A percentile compares a stretch with the other conserved stretches of the same genome.
phyloP scores from a whole-genome alignment of 441 rosid genomes.

The Breynia disticha region DNA sequence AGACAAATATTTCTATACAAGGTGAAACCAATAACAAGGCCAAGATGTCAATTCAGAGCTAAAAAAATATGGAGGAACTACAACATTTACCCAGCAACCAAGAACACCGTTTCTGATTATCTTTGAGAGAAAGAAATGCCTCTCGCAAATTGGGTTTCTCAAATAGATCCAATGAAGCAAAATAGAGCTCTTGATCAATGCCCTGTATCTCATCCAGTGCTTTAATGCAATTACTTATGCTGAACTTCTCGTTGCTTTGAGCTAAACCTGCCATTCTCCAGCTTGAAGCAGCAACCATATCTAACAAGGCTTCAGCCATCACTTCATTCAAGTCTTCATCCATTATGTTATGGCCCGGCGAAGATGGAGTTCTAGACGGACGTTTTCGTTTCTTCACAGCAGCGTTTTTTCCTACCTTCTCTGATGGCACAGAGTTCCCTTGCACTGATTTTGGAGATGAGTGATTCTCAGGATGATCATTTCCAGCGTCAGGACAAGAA shows the following conservation, averaged over 20 bases:
- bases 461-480: constrained; percentile 16
- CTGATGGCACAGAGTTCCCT: constrained; percentile 14
- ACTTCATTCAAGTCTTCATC: constrained; percentile 32
- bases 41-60: not conserved
- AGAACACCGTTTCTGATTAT: constrained; percentile 23
- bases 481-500: constrained; percentile 20
- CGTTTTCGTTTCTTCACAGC: constrained; percentile 46
- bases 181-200: constrained; percentile 42
- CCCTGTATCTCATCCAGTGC: constrained; percentile 52
- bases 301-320: constrained; percentile 55
- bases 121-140: constrained; percentile 50
- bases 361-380: constrained; percentile 22
- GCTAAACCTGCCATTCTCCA: constrained; percentile 20
- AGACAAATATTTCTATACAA: not conserved
- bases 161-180: constrained; percentile 59
- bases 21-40: not conserved
- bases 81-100: constrained; percentile 62
- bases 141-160: constrained; percentile 45
- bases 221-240: constrained; percentile 50
- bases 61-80: constrained; percentile 1
- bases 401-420: not conserved
- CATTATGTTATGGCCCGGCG: constrained; percentile 20
- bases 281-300: constrained; percentile 43
- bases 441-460: constrained; percentile 12
- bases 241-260: constrained; percentile 27